A percentile compares a stretch with the other conserved stretches of the same genome.
These are phyloP conservation scores for Arthromyces matolae DNA, from an alignment of 768 basidiomycete genomes.

Conservation along the genomic window DNA sequence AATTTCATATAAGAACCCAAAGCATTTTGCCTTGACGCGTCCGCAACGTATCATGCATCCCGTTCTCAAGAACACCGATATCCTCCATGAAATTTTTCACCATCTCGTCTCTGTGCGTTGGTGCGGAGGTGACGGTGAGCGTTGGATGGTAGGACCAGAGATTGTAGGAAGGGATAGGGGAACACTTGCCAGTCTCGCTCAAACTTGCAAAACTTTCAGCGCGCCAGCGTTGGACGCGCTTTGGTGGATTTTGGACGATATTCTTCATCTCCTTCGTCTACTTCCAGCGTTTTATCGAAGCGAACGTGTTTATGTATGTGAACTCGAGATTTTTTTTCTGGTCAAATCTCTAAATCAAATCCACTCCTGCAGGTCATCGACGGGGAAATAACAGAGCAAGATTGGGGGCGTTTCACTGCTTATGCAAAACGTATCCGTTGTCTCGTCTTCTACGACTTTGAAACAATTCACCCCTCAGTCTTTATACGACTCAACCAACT, in stretches of 20 bases:
- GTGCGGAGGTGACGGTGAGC: too few species aligned
- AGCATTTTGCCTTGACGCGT: too few species aligned
- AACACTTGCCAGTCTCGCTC: slow-evolving; percentile 4
- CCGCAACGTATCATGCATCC: too few species aligned
- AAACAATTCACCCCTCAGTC: slow-evolving; percentile 5
- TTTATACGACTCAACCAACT: slow-evolving; percentile 7
- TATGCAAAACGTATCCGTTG: slow-evolving; percentile 7
- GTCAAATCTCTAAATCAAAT: background rate
- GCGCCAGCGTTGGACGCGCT: slow-evolving; percentile 7
- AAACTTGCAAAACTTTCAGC: slow-evolving; percentile 5
- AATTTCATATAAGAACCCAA: too few species aligned
- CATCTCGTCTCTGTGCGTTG: background rate
- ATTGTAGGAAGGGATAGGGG: background rate
- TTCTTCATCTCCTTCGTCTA: slow-evolving; percentile 3
- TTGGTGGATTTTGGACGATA: slow-evolving; percentile 8
- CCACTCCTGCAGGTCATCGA: slow-evolving; percentile 3
- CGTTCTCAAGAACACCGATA: slow-evolving; percentile 5
- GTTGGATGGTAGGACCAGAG: background rate
- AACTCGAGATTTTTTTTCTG: background rate
- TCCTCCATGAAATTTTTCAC: slow-evolving; percentile 6
- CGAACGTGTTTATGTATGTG: background rate
- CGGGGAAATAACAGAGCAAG: slow-evolving; percentile 1
- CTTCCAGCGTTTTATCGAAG: slow-evolving; percentile 4
- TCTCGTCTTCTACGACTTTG: slow-evolving; percentile 4
- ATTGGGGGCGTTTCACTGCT: slow-evolving; percentile 4